Evolutionary conservation across 1,284 basidiomycete genomes (phyloP), one percentile per base, ranked within the genome.

Genomic region (Ceraceosorus bombacis): DNA sequence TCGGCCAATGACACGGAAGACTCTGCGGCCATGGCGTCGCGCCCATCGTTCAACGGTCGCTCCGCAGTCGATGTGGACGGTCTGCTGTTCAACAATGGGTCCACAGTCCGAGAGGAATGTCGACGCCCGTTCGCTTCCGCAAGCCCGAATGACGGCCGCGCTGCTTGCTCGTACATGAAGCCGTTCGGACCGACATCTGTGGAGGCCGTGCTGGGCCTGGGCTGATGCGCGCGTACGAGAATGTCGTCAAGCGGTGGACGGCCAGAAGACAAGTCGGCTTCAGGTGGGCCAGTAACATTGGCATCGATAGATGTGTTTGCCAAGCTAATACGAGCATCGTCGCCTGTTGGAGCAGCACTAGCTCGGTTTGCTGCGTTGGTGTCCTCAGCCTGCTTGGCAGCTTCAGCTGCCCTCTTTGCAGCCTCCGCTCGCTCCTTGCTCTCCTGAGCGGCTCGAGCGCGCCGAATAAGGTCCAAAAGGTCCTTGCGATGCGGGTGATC

Each of bases 401-500:
- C 43, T 15, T 46, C 43, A 10, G 43, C 9, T 15, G 9, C 43
- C 10, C 43, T 10, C 43, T 46, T 46, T 36, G 66, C 61, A 2
- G 54, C 58, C 54, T 67, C 66, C 57, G 60, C 55, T 6, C 60
- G 60, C 4, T 41, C 55, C 50, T 63, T 67, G 61, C 66, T 63
- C 50, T 65, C 57, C 12, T 61, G 60, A 37, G 66, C 63, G 7
- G 64, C 61, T 49, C 63, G 63, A 1, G 63, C 66, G 39, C 41
- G 52, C 0, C 54, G 54, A 12, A 67, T 59, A 8, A 67, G 59
- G 5, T 59, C 60, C 12, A 61, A 41, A 13, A 67, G 61, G 53
- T 67, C 66, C n/a, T 57, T 58, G 46, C 63, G 58, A 4, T 64
- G 52, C 37, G 66, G 66, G 15, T 67, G 63, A 36, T 61, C 64